A percentile compares a stretch with the other conserved stretches of the same genome.
Conservation (phyloP, 768 basidiomycete genomes). For the Roridomyces roridus region DNA sequence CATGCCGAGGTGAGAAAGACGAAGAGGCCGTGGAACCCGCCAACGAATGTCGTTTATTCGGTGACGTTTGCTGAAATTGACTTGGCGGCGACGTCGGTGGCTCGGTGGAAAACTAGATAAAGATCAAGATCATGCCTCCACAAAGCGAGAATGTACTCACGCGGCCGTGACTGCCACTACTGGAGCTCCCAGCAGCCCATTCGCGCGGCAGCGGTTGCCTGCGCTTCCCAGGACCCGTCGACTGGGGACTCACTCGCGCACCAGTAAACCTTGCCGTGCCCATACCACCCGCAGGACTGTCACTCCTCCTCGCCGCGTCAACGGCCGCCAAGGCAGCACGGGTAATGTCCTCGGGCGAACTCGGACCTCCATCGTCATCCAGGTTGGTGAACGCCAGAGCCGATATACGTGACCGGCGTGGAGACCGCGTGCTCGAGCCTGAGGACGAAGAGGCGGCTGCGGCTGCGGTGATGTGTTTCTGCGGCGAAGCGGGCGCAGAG, state of each 20-base stretch:
- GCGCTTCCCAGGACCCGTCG: conserved; percentile 12
- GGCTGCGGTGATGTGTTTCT: conserved; percentile 32
- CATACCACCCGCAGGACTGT: conserved; percentile 45
- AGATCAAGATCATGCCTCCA: not conserved
- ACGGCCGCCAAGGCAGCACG: conserved; percentile 67
- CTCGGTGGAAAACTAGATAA: conserved; percentile 17
- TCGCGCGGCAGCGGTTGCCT: conserved; percentile 57
- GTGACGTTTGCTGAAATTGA: conserved; percentile 17
- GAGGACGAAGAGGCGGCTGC: conserved; percentile 27
- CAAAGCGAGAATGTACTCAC: not conserved
- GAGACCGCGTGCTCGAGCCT: conserved; percentile 33
- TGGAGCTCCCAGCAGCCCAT: conserved; percentile 28
- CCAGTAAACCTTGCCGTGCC: conserved; percentile 19
- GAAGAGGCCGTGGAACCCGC: conserved; percentile 29
- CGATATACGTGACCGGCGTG: conserved; percentile 21
- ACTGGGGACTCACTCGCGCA: conserved; percentile 35
- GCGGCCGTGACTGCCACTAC: conserved; percentile 9
- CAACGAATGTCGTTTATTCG: conserved; percentile 27
- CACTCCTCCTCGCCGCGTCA: conserved; percentile 60
- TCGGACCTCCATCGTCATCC: conserved; percentile 29
- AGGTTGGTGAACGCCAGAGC: conserved; percentile 8
- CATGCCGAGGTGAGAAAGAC: conserved; percentile 33
- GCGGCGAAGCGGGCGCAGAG: conserved; percentile 53
- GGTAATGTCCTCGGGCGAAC: conserved; percentile 47
- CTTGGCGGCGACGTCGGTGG: conserved; percentile 17